phyloP scores from a whole-genome alignment of 139 green algal species.

The Ostreobium quekettii region DNA sequence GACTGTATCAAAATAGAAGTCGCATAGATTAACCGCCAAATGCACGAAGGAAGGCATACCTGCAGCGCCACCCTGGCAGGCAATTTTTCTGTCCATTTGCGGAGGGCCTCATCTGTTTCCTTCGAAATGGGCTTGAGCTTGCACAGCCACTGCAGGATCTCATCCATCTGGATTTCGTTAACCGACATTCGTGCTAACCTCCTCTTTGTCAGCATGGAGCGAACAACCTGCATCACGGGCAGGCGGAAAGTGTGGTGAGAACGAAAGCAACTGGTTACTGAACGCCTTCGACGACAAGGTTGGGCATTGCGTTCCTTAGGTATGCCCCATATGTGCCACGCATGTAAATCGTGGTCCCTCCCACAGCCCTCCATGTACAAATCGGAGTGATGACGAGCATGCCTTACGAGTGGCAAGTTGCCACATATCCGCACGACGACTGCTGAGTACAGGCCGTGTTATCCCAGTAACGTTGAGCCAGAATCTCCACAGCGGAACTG shows the following conservation, averaged over 20 bases:
- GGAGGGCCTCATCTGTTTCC: conserved; percentile 40
- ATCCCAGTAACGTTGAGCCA: too few species aligned
- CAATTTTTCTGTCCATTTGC: conserved; percentile 45
- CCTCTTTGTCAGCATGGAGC: conserved; percentile 42
- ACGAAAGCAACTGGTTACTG: neutral
- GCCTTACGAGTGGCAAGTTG: too few species aligned
- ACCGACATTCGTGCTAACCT: conserved; percentile 36
- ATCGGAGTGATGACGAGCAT: neutral
- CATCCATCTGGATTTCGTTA: conserved; percentile 33
- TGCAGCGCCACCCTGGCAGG: conserved; percentile 30
- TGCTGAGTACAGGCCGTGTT: too few species aligned
- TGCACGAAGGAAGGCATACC: neutral
- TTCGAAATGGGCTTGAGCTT: conserved; percentile 31
- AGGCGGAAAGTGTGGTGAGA: too few species aligned
- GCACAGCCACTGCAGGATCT: conserved; percentile 56
- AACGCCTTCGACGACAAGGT: neutral
- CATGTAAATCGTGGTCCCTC: neutral
- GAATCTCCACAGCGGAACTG: too few species aligned
- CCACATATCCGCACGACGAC: too few species aligned
- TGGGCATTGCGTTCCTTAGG: neutral
- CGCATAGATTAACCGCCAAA: neutral
- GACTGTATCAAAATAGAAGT: conserved; percentile 7
- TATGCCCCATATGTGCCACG: neutral
- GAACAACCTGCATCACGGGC: too few species aligned
- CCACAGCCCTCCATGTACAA: conserved; percentile 2